These are phyloP conservation scores for Amylocystis lapponica DNA, from an alignment of 768 basidiomycete species.

Conservation along the genomic window DNA sequence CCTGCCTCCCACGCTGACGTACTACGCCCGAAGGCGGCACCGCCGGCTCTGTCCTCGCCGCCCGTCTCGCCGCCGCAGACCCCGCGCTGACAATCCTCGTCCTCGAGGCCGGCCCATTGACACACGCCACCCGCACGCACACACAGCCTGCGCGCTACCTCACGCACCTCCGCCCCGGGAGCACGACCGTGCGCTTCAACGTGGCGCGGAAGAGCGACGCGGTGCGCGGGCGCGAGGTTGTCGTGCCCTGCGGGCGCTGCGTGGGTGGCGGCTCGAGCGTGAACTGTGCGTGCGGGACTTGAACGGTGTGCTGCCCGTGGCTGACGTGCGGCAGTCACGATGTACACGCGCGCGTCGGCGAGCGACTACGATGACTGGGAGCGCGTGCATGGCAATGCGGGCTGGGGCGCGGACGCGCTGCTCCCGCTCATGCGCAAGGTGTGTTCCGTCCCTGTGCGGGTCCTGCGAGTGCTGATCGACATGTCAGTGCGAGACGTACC, in stretches of 20 bases:
- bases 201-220: slow-evolving; percentile 32
- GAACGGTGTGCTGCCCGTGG: not conserved
- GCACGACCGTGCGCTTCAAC: slow-evolving; percentile 40
- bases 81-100: slow-evolving; percentile 51
- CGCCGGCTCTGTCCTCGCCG: slow-evolving; percentile 47
- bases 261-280: slow-evolving; percentile 58
- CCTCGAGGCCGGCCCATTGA: slow-evolving; percentile 52
- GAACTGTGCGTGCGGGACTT: slow-evolving; percentile 48
- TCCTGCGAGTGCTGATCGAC: not conserved
- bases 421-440: slow-evolving; percentile 60
- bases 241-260: slow-evolving; percentile 40
- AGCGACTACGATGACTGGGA: slow-evolving; percentile 70
- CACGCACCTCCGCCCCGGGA: slow-evolving; percentile 31
- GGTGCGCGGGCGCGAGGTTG: slow-evolving; percentile 36
- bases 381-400: slow-evolving; percentile 41
- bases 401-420: slow-evolving; percentile 56
- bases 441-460: not conserved
- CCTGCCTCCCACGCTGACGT: not conserved
- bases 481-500: slow-evolving; percentile 38
- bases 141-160: slow-evolving; percentile 48
- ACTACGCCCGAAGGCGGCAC: slow-evolving; percentile 31
- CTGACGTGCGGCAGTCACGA: slow-evolving; percentile 27
- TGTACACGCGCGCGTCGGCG: slow-evolving; percentile 54
- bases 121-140: slow-evolving; percentile 38
- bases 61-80: slow-evolving; percentile 46